These are phyloP conservation scores for Phytophthora sansomeana DNA, from an alignment of 352 stramenopile species.

Conservation along the genomic window DNA sequence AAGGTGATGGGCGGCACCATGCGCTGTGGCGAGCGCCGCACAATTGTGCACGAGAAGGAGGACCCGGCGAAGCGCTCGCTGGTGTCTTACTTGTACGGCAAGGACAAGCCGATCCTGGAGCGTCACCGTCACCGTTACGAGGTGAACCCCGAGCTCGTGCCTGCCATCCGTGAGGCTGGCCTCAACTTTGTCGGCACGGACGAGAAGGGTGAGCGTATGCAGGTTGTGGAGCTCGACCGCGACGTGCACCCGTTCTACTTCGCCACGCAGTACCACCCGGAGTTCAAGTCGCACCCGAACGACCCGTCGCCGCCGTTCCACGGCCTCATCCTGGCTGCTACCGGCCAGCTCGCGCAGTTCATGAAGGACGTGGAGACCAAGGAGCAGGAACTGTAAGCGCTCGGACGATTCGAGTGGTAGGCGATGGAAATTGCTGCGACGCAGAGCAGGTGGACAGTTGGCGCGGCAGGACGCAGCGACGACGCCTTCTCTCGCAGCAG, in stretches of 20 bases:
- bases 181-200: slow-evolving; percentile 98
- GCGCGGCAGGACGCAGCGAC: slow-evolving; percentile 4
- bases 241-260: slow-evolving; percentile 99
- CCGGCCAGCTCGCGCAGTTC: slow-evolving; percentile 75
- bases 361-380: slow-evolving; percentile 56
- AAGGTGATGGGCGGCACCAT: slow-evolving; percentile 99
- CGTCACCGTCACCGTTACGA: slow-evolving; percentile 99
- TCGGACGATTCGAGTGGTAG: slow-evolving; percentile 14
- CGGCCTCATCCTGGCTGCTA: slow-evolving; percentile 94
- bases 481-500: slow-evolving; percentile 19
- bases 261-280: slow-evolving; percentile 99
- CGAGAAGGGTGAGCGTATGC: slow-evolving; percentile 98
- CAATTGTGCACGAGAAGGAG: slow-evolving; percentile 91
- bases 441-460: slow-evolving; percentile 13
- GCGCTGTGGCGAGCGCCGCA: slow-evolving; percentile 97
- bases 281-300: slow-evolving; percentile 98
- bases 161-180: slow-evolving; percentile 90
- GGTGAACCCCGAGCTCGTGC: slow-evolving; percentile 97
- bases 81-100: slow-evolving; percentile 93
- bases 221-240: slow-evolving; percentile 97
- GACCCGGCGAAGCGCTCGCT: slow-evolving; percentile 87
- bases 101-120: slow-evolving; percentile 92
- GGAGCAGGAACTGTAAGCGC: slow-evolving; percentile 35
- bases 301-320: slow-evolving; percentile 98
- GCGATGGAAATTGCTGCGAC: slow-evolving; percentile 29